Conservation (phyloP, 768 basidiomycete genomes). For the Auricularia cornea region DNA sequence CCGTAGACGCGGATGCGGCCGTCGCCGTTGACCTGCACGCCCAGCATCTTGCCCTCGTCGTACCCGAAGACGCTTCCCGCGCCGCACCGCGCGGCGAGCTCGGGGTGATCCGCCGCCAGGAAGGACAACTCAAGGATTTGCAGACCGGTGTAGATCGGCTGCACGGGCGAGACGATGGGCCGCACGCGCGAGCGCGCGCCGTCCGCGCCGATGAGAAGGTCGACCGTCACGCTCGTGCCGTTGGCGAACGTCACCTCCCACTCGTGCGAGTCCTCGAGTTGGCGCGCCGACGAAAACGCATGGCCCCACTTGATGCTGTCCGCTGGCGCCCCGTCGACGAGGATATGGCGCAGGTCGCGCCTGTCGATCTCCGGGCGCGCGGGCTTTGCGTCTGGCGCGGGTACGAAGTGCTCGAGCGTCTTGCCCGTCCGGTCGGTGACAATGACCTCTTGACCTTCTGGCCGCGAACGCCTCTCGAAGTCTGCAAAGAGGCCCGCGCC, state of each 20-base stretch:
- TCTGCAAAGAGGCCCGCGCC: slow-evolving; percentile 15
- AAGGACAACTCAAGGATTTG: slow-evolving; percentile 12
- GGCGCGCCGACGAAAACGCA: not conserved
- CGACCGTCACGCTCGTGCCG: slow-evolving; percentile 2
- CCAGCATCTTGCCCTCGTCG: slow-evolving; percentile 17
- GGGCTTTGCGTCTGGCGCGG: too few relatives aligned
- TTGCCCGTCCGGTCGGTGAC: slow-evolving; percentile 9
- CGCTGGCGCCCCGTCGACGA: too few relatives aligned
- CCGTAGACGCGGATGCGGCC: slow-evolving; percentile 19
- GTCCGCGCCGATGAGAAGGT: slow-evolving; percentile 29
- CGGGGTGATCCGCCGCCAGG: slow-evolving; percentile 15
- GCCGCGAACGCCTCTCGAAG: slow-evolving; percentile 12
- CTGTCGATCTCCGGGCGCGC: too few relatives aligned
- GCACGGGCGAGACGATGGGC: slow-evolving; percentile 21
- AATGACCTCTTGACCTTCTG: slow-evolving; percentile 15
- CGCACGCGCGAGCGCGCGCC: slow-evolving; percentile 35
- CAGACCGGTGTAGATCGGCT: slow-evolving; percentile 27
- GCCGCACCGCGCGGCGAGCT: slow-evolving; percentile 21
- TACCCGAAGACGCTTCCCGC: slow-evolving; percentile 21
- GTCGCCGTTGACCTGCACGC: slow-evolving; percentile 25
- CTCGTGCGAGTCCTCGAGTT: not conserved
- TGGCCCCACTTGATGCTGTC: not conserved
- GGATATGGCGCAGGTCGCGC: too few relatives aligned
- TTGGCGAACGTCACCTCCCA: not conserved
- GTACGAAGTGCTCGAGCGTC: too few relatives aligned